These are phyloP conservation scores for Penicillium sp. DNA, from an alignment of 2,329 filamentous ascomycete species.

Conservation along the genomic window DNA sequence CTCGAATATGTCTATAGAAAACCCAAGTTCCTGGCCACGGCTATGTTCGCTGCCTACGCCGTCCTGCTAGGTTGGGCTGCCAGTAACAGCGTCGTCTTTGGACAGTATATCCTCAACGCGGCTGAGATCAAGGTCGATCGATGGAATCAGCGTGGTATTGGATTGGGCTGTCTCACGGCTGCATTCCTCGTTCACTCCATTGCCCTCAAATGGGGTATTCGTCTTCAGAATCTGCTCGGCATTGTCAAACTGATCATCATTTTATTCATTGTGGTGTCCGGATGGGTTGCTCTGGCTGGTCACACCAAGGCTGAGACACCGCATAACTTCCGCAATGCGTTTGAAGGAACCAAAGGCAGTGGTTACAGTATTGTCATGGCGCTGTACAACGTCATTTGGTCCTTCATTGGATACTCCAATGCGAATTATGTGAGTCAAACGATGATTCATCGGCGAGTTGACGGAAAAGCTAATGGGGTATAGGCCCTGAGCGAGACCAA, in stretches of 20 bases:
- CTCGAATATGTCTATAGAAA: constrained; percentile 57
- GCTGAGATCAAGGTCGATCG: constrained; percentile 46
- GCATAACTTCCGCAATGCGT: constrained; percentile 44
- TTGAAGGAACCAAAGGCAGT: constrained; percentile 42
- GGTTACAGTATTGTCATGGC: constrained; percentile 60
- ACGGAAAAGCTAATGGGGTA: constrained; percentile 16
- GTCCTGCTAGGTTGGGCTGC: constrained; percentile 57
- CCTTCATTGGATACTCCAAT: constrained; percentile 64
- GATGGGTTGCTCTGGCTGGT: constrained; percentile 46
- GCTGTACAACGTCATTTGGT: constrained; percentile 64
- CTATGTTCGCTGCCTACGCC: constrained; percentile 57
- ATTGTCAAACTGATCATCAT: constrained; percentile 56
- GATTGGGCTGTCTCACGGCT: constrained; percentile 52
- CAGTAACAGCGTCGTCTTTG: constrained; percentile 57
- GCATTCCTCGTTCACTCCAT: constrained; percentile 54
- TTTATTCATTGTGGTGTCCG: constrained; percentile 51
- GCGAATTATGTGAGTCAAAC: constrained; percentile 59
- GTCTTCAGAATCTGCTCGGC: constrained; percentile 55
- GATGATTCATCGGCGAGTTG: not conserved
- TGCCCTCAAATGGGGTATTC: constrained; percentile 53
- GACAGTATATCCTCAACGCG: constrained; percentile 57
- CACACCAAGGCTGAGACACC: constrained; percentile 43
- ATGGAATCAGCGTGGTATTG: constrained; percentile 57
- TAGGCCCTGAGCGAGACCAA: constrained; percentile 58
- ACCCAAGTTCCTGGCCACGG: constrained; percentile 58